Conservation (phyloP, 108 stramenopile species). For the Conticribra weissflogii region DNA sequence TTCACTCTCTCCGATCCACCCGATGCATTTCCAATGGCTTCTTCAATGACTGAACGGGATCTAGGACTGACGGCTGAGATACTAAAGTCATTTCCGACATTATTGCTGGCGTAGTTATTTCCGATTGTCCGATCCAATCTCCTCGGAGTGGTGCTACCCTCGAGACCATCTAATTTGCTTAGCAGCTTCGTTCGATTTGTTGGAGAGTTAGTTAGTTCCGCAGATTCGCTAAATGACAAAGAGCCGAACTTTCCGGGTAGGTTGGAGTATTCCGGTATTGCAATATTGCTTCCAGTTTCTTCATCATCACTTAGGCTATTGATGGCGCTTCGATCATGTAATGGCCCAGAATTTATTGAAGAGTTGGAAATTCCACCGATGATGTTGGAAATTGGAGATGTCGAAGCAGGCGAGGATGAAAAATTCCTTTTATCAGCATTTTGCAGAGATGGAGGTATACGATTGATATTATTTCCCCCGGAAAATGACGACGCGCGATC, state of each 20-base stretch:
- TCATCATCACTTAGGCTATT: not conserved
- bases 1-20: not conserved
- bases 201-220: slow-evolving; percentile 17
- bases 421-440: no score
- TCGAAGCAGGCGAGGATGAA: no score
- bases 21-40: not conserved
- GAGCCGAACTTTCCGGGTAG: slow-evolving; percentile 31
- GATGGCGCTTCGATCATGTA: no score
- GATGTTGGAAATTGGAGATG: no score
- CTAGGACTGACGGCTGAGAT: not conserved
- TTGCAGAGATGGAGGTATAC: no score
- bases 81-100: not conserved
- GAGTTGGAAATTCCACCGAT: not conserved
- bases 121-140: not conserved
- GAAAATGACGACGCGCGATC: not conserved
- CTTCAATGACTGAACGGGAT: not conserved
- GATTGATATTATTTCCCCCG: no score
- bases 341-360: not conserved
- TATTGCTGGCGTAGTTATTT: not conserved
- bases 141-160: not conserved
- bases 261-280: slow-evolving; percentile 18
- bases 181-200: slow-evolving; percentile 13
- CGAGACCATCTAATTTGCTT: slow-evolving; percentile 28
- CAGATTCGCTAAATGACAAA: slow-evolving; percentile 7
- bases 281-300: not conserved